Evolutionary conservation across 106 monocot species (phyloP), one percentile per base, ranked within the genome.

Genomic region (Xerophyta viscosa): DNA sequence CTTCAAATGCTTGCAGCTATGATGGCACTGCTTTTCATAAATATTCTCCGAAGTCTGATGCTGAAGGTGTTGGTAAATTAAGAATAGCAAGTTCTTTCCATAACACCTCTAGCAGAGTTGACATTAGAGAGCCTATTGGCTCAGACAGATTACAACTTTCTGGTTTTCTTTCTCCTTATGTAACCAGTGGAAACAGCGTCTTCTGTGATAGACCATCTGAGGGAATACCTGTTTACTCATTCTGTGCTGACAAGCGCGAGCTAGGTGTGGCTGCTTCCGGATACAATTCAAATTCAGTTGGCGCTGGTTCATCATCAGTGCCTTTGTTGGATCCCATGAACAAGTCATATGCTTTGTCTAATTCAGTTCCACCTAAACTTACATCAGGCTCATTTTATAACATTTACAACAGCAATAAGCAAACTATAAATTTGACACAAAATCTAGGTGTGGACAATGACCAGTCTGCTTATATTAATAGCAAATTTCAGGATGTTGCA

Each of bases 211-310:
- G 78, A 31, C 72, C 72, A 56, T 72, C 84, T 65, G 84, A 81
- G 62, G 87, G 84, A 50, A 81, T 96, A 59, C 94, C 94, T 4
- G 47, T 84, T 20, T 96, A 96, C 62, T 96, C 94, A 15, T 62
- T 70, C 53, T 58, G 68, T 36, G 52, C 67, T 29, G 73, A 73
- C 46, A 91, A 73, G 41, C 85, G 33, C 54, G 37, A 33, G 27
- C 24, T 31, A 24, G 67, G 65, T 52, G 51, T 57, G 42, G 58
- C 46, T 46, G 46, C 67, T 49, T 45, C 37, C 31, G 65, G 66
- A 41, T 33, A 67, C 56, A 73, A 82, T 31, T 69, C 61, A 76
- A 72, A 73, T 67, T 56, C 88, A 39, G 13, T 57, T 11, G 87
- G 72, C 58, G 56, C 61, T 55, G 45, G 68, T 60, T 67, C 83